phyloP scores from a whole-genome alignment of 1,284 basidiomycete species.

The Caloboletus firmus region DNA sequence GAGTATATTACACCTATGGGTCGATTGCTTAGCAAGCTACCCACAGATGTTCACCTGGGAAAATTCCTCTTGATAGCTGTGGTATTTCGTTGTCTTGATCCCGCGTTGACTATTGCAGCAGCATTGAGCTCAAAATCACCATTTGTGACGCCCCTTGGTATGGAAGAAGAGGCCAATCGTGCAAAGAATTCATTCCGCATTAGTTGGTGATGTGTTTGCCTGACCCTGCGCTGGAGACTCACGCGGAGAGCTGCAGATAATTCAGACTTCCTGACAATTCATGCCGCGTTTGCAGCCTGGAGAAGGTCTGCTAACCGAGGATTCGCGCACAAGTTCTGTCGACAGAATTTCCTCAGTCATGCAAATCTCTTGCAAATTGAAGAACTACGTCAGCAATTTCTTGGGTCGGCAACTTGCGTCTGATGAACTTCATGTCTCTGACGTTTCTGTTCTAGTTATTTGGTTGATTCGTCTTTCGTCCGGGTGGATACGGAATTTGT shows the following conservation, averaged over 20 bases:
- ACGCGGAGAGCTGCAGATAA: slow-evolving; percentile 58
- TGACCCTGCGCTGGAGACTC: not conserved
- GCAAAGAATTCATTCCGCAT: slow-evolving; percentile 82
- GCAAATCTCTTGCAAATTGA: slow-evolving; percentile 97
- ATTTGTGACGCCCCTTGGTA: slow-evolving; percentile 87
- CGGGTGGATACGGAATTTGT: slow-evolving; percentile 65
- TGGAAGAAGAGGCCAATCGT: slow-evolving; percentile 83
- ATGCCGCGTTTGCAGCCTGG: slow-evolving; percentile 91
- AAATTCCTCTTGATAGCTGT: slow-evolving; percentile 91
- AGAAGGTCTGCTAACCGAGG: slow-evolving; percentile 67
- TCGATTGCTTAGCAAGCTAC: slow-evolving; percentile 85
- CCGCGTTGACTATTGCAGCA: slow-evolving; percentile 94
- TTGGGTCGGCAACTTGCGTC: slow-evolving; percentile 52
- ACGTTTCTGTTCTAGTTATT: slow-evolving; percentile 49
- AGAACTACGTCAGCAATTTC: slow-evolving; percentile 92
- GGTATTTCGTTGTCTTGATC: slow-evolving; percentile 89
- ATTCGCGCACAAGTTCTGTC: slow-evolving; percentile 76
- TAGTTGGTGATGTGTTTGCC: slow-evolving; percentile 47
- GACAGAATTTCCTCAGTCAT: slow-evolving; percentile 82
- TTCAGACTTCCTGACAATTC: slow-evolving; percentile 95
- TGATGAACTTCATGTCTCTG: not conserved
- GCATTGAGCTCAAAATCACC: slow-evolving; percentile 93
- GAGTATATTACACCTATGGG: slow-evolving; percentile 98
- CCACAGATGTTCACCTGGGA: slow-evolving; percentile 94
- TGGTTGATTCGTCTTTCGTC: slow-evolving; percentile 89